These are phyloP conservation scores for Dysphania ambrosioides DNA, from an alignment of 148 eudicot species.

Conservation along the genomic window DNA sequence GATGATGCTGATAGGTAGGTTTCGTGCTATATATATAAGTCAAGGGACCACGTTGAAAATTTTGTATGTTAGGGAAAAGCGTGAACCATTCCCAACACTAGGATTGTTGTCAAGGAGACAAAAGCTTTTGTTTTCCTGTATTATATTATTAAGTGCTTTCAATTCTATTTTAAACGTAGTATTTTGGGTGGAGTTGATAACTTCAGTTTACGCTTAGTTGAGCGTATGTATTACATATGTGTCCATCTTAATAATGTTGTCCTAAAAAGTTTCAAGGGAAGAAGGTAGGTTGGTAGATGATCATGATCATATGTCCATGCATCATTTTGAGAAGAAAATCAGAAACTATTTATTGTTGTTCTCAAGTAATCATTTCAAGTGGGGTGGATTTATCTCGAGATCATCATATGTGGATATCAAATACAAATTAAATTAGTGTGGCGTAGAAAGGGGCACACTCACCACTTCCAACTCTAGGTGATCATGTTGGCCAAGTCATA, in stretches of 20 bases:
- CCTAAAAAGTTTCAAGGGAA: conserved; percentile 11
- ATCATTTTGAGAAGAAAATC: too few species aligned
- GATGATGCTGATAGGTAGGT: not conserved
- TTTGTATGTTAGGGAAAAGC: too few species aligned
- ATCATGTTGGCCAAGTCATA: too few species aligned
- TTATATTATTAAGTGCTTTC: conserved; percentile 16
- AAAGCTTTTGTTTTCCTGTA: not conserved
- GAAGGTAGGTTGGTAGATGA: not conserved
- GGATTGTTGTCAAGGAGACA: conserved; percentile 25
- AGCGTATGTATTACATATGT: not conserved
- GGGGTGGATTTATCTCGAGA: too few species aligned
- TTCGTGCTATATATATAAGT: not conserved
- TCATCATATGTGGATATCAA: too few species aligned
- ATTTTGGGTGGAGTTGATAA: not conserved
- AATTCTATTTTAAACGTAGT: too few species aligned
- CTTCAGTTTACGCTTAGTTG: not conserved
- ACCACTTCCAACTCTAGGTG: too few species aligned
- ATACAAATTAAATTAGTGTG: too few species aligned
- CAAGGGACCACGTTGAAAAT: conserved; percentile 23
- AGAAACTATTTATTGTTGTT: too few species aligned
- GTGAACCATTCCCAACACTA: conserved; percentile 27
- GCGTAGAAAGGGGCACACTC: too few species aligned
- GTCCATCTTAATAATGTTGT: conserved; percentile 14
- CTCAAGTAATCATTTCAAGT: too few species aligned
- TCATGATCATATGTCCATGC: not conserved